A percentile compares a stretch with the other conserved stretches of the same genome.
Conservation (phyloP, 306 rosid species). For the Lathyrus sativus region DNA sequence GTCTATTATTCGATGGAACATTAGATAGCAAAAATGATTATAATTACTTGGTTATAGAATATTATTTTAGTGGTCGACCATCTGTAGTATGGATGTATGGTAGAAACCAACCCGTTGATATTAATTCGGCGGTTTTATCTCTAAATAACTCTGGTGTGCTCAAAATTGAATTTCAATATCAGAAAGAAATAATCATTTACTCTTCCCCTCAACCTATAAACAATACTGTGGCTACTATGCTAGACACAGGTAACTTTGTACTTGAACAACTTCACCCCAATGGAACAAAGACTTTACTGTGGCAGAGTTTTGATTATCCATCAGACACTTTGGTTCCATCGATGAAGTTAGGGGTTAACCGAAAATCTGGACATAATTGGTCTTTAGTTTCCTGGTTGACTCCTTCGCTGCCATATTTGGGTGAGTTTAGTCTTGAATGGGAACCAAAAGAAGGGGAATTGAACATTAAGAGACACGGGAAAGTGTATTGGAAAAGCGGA, state of each 20-base stretch:
- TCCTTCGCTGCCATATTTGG: background rate
- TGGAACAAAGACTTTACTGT: conserved; percentile 9
- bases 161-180: conserved; percentile 17
- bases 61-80: no score
- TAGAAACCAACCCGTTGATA: background rate
- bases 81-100: background rate
- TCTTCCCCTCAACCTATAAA: background rate
- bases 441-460: background rate
- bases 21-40: fast-evolving
- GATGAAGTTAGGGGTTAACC: conserved; percentile 40
- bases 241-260: conserved; percentile 5
- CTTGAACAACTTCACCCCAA: conserved; percentile 33
- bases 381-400: background rate
- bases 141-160: conserved; percentile 23
- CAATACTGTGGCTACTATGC: conserved; percentile 15
- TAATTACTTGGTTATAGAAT: background rate
- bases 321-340: background rate
- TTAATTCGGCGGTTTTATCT: no score
- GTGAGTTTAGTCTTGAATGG: conserved; percentile 11
- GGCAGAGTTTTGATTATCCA: conserved; percentile 45
- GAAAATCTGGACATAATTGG: background rate
- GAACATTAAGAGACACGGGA: background rate
- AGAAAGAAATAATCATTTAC: conserved; percentile 20
- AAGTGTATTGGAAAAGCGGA: conserved; percentile 29
- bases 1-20: background rate